phyloP scores from a whole-genome alignment of 768 basidiomycete species.

The Calocybe cyanea region DNA sequence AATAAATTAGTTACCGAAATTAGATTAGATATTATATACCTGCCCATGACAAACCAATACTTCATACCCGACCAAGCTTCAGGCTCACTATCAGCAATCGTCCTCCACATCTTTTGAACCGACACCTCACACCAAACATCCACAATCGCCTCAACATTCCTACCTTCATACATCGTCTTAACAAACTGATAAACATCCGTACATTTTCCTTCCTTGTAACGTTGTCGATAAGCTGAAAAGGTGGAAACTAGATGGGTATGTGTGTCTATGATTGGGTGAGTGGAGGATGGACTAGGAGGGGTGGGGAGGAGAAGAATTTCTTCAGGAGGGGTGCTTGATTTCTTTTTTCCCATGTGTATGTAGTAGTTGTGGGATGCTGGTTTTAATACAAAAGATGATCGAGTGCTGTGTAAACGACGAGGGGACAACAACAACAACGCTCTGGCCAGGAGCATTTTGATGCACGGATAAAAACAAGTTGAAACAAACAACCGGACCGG shows the following conservation, averaged over 20 bases:
- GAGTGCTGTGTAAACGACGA: too few relatives aligned
- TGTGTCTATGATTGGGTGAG: constrained; percentile 59
- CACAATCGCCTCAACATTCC: constrained; percentile 61
- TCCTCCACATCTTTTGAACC: constrained; percentile 57
- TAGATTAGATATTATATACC: constrained; percentile 15
- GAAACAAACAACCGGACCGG: too few relatives aligned
- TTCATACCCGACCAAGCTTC: constrained; percentile 60
- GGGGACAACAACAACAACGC: too few relatives aligned
- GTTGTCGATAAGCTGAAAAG: constrained; percentile 52
- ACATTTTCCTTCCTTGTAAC: constrained; percentile 55
- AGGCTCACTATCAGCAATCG: constrained; percentile 68
- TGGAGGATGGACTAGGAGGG: constrained; percentile 26
- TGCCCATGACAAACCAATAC: constrained; percentile 85
- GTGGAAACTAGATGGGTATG: constrained; percentile 80
- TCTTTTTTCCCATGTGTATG: constrained; percentile 32
- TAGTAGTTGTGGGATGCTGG: background rate
- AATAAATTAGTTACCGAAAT: background rate
- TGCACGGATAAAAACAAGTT: too few relatives aligned
- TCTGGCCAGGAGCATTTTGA: too few relatives aligned
- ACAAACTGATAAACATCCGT: constrained; percentile 61
- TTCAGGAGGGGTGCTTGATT: constrained; percentile 29
- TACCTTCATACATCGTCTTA: constrained; percentile 50
- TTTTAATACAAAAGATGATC: too few relatives aligned
- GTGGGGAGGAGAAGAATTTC: constrained; percentile 32
- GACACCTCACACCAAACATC: constrained; percentile 91